Evolutionary conservation across 1,284 basidiomycete species (phyloP), one percentile per base, ranked within the genome.

Genomic region (Apiotrichum mycotoxinovorans): DNA sequence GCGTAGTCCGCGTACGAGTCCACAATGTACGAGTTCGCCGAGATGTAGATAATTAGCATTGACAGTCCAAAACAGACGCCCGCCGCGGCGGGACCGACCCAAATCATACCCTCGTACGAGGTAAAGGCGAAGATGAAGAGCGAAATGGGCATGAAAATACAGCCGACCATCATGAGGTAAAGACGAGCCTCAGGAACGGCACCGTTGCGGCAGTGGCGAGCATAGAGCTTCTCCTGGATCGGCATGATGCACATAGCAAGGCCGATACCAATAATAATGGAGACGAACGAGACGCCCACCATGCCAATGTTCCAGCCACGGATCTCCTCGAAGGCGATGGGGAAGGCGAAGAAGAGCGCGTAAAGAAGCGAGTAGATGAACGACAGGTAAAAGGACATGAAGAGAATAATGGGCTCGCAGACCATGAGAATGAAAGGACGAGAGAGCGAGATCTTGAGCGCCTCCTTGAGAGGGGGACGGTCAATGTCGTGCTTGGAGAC

Each of bases 361-460:
- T 75, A 75, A 3, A 76, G 66, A 11, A 74, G 63, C 52, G 69
- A 65, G 66, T 81, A 81, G 48, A 81, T 71, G 63, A 80, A 79
- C 10, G 73, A 72, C 5, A 79, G 66, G 69, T 79, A 81, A 52
- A 81, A 61, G 1, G 75, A 76, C 63, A 80, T 75, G 62, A 74
- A 73, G 33, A 79, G 58, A n/a, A 79, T 70, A 60, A 80, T 77
- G 1, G 73, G 68, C 64, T 80, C 79, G 30, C 65, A 66, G 62
- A 77, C 69, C 60, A 79, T 74, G 34, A 80, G 64, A 34, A 69
- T 58, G 64, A 79, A 74, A 0, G 79, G 79, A 25, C 78, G 64
- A 22, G 71, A 57, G 42, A 79, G 55, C n/a, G 74, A 70, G 35
- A 68, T 66, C 60, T 74, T 73, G 56, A 80, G 58, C 34, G 68